Evolutionary conservation across 768 basidiomycete species (phyloP), one percentile per base, ranked within the genome.

Genomic region (Paxillus rubicundulus): DNA sequence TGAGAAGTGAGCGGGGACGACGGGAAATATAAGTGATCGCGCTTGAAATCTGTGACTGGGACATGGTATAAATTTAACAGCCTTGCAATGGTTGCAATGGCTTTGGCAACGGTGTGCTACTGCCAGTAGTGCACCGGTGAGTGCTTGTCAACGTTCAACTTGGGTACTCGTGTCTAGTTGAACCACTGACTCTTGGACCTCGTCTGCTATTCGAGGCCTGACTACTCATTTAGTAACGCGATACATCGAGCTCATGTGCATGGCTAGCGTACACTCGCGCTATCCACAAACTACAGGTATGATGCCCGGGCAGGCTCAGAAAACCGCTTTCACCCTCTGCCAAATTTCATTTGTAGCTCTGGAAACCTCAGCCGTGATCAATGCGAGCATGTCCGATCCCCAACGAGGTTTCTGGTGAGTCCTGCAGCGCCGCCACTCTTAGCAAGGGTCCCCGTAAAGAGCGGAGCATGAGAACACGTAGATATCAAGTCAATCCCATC

Each of bases 1-100:
- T 32, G n/a, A 53, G 52, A 33, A 65, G 36, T 21, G 62, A 61
- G 10, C 44, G 65, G 6, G 62, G 60, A 50, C 55, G 57, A 21
- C 48, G 60, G 39, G 57, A 50, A 33, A 21, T 42, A 36, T 54
- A 57, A 14, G 64, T 65, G 27, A 47, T 55, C 3, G 54, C 61
- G 6, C 38, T 17, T 10, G 44, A 61, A 45, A 64, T 37, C 43
- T 44, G 62, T 20, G 49, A 53, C 24, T 24, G 24, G n/a, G 53
- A 16, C 58, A 62, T 49, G 20, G 38, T 30, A 30, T 30, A 2
- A 30, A 30, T 30, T 24, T 24, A 24, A 24, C 2, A 24, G 6
- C 24, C 24, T 6, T 24, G 24, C 24, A n/a, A n/a, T n/a, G n/a
- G n/a, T 6, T 24, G 24, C 24, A 5, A 24, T 24, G 24, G 5